Conservation (phyloP, 805 yeast species). For the Alloascoidea africana region DNA sequence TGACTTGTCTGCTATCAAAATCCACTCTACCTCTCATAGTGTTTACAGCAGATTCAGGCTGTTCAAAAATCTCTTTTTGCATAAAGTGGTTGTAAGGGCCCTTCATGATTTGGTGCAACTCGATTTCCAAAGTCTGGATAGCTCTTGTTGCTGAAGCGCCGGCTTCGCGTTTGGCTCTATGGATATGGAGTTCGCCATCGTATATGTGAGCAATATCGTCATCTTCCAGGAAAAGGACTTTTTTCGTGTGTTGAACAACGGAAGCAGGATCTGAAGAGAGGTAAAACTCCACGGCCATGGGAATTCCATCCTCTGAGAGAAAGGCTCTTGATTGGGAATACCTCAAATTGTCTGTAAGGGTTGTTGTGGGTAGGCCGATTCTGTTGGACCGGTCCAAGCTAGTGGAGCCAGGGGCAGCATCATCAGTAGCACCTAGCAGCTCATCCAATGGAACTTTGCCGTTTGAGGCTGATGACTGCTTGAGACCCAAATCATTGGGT, state of each 20-base stretch:
- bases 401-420: conserved; percentile 3
- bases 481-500: no score
- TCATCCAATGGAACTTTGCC: neutral
- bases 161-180: conserved; percentile 80
- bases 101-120: conserved; percentile 95
- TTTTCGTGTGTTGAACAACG: conserved; percentile 91
- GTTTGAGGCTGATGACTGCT: no score
- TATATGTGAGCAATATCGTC: conserved; percentile 97
- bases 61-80: conserved; percentile 98
- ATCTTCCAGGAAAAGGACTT: conserved; percentile 91
- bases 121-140: conserved; percentile 93
- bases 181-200: conserved; percentile 97
- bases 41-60: conserved; percentile 95
- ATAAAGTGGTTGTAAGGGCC: conserved; percentile 93
- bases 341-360: conserved; percentile 28
- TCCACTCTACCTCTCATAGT: conserved; percentile 99
- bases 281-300: conserved; percentile 91
- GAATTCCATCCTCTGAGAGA: conserved; percentile 82
- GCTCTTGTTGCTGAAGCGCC: conserved; percentile 90
- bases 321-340: conserved; percentile 95
- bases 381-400: conserved; percentile 8
- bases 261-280: conserved; percentile 96
- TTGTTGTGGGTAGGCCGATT: conserved; percentile 9
- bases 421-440: conserved; percentile 10
- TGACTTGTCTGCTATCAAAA: conserved; percentile 62